These are phyloP conservation scores for Eucalyptus curtisii DNA, from an alignment of 345 rosid genomes.

Conservation along the genomic window DNA sequence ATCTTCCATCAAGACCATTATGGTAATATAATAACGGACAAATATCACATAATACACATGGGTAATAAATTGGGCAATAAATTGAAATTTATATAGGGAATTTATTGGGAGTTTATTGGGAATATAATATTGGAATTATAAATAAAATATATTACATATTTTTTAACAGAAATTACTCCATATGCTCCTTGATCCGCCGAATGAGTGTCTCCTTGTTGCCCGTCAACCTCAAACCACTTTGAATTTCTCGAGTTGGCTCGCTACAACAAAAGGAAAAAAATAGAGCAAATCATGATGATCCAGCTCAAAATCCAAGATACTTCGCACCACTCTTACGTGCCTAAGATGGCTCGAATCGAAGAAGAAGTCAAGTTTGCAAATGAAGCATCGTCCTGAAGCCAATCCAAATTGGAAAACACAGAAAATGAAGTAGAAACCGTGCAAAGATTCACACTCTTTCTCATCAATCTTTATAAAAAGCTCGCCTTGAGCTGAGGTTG, in stretches of 20 bases:
- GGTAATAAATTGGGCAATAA: too few species aligned
- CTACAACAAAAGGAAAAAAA: constrained; percentile 10
- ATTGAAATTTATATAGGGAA: too few species aligned
- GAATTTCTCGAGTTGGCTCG: constrained; percentile 33
- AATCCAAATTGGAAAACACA: not conserved
- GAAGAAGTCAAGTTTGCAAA: not conserved
- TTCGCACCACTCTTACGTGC: too few species aligned
- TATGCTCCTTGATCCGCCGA: constrained; percentile 43
- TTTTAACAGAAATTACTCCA: constrained; percentile 30
- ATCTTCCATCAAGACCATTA: too few species aligned
- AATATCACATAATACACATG: too few species aligned
- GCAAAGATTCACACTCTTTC: not conserved
- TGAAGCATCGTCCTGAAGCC: not conserved
- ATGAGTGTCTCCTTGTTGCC: constrained; percentile 29
- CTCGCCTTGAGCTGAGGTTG: not conserved
- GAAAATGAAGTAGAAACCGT: not conserved
- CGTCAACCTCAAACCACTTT: constrained; percentile 39
- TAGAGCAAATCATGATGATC: not conserved
- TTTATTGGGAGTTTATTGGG: too few species aligned
- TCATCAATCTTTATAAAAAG: not conserved
- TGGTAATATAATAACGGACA: too few species aligned
- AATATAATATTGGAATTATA: too few species aligned
- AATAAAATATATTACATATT: too few species aligned
- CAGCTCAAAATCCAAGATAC: not conserved
- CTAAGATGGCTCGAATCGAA: not conserved